Conservation (phyloP, 2,329 filamentous ascomycete genomes). For the Claviceps paspali region DNA sequence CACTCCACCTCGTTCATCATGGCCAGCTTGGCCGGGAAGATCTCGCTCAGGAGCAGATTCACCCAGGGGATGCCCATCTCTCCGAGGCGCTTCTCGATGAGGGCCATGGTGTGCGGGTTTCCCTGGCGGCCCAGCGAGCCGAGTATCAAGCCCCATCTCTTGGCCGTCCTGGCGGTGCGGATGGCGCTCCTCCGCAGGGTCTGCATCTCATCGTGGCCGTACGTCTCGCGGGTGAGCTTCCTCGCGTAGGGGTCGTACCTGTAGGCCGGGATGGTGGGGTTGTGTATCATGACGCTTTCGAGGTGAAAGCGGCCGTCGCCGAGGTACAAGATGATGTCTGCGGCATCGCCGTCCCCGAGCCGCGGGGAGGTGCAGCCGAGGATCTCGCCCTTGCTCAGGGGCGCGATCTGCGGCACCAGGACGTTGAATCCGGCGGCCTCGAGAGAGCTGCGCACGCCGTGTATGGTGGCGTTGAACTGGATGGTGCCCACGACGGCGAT, state of each 20-base stretch:
- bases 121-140: constrained; percentile 87
- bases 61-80: constrained; percentile 64
- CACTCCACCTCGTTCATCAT: constrained; percentile 91
- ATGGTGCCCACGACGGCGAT: constrained; percentile 93
- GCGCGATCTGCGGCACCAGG: constrained; percentile 81
- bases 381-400: constrained; percentile 88
- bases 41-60: constrained; percentile 80
- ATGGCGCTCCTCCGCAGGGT: constrained; percentile 66
- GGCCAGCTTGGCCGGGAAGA: constrained; percentile 88
- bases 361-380: constrained; percentile 89
- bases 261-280: constrained; percentile 79
- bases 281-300: constrained; percentile 98
- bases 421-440: constrained; percentile 75
- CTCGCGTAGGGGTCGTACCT: constrained; percentile 94
- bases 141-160: constrained; percentile 89
- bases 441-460: constrained; percentile 63
- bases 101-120: constrained; percentile 78
- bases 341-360: constrained; percentile 38
- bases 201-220: constrained; percentile 86
- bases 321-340: constrained; percentile 75
- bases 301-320: constrained; percentile 92
- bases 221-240: constrained; percentile 78
- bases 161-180: constrained; percentile 54
- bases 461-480: constrained; percentile 95
- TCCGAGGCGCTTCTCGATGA: constrained; percentile 67